phyloP scores from a whole-genome alignment of 2,329 filamentous ascomycete genomes.

The Fusarium nelsonii region DNA sequence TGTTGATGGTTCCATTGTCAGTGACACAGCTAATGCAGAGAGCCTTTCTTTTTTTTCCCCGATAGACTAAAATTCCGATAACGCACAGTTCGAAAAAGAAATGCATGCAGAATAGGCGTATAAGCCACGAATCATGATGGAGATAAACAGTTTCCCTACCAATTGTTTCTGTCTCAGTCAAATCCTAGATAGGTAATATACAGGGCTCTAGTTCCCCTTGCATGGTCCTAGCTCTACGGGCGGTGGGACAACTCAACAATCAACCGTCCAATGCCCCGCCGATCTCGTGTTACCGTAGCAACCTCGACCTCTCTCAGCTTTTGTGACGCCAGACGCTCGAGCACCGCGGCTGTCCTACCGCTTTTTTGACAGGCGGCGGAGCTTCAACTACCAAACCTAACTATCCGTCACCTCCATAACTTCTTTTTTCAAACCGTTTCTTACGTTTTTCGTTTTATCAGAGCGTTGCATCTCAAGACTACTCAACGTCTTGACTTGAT shows the following conservation, averaged over 20 bases:
- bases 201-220: slow-evolving; percentile 8
- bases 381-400: slow-evolving; percentile 25
- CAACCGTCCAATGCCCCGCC: slow-evolving; percentile 22
- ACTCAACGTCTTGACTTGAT: slow-evolving; percentile 20
- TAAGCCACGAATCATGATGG: neutral
- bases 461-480: slow-evolving; percentile 29
- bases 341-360: slow-evolving; percentile 41
- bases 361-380: slow-evolving; percentile 43
- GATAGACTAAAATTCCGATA: slow-evolving; percentile 4
- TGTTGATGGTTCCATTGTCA: neutral
- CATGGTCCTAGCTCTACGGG: slow-evolving; percentile 21
- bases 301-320: slow-evolving; percentile 16
- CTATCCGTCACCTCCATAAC: neutral
- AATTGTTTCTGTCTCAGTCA: slow-evolving; percentile 26
- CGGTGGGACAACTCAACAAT: slow-evolving; percentile 28
- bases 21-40: slow-evolving; percentile 11
- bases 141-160: slow-evolving; percentile 9
- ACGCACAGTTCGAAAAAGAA: neutral
- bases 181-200: neutral
- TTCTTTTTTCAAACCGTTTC: slow-evolving; percentile 34
- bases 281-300: slow-evolving; percentile 32
- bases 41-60: slow-evolving; percentile 10
- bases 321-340: slow-evolving; percentile 33
- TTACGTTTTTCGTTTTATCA: slow-evolving; percentile 25
- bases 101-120: neutral